These are phyloP conservation scores for Mycosarcoma mackinlayi DNA, from an alignment of 1,284 basidiomycete species.

Conservation along the genomic window DNA sequence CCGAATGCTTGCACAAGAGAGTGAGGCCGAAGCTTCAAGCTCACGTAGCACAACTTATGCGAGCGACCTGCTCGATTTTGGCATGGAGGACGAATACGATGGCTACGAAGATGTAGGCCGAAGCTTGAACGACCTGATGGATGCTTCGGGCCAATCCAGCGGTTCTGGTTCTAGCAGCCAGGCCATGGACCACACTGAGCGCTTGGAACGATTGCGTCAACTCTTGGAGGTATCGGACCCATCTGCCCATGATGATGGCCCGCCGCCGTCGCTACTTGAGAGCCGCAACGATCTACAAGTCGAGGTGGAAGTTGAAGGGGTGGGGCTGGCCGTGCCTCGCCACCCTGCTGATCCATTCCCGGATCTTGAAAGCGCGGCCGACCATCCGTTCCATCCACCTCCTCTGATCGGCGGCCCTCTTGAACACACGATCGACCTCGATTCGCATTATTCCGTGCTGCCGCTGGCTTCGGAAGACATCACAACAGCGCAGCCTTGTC, in stretches of 20 bases:
- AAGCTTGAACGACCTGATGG: constrained; percentile 32
- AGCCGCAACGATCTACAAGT: constrained; percentile 58
- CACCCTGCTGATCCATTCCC: constrained; percentile 34
- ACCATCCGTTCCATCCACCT: constrained; percentile 23
- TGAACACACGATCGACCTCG: background rate
- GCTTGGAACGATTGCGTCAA: constrained; percentile 43
- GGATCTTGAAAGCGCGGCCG: background rate
- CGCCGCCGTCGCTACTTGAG: constrained; percentile 55
- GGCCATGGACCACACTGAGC: constrained; percentile 28
- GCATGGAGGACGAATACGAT: constrained; percentile 55
- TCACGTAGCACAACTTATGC: constrained; percentile 7
- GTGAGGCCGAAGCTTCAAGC: constrained; percentile 14
- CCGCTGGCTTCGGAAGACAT: background rate
- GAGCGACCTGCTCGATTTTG: constrained; percentile 44
- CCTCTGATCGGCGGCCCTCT: constrained; percentile 30
- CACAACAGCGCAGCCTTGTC: background rate
- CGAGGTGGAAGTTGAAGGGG: constrained; percentile 62
- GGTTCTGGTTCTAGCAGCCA: constrained; percentile 16
- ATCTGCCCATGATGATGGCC: constrained; percentile 30
- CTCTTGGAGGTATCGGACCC: constrained; percentile 36
- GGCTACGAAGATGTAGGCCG: constrained; percentile 58
- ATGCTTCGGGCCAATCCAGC: constrained; percentile 21
- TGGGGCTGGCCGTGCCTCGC: constrained; percentile 55
- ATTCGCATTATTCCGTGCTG: constrained; percentile 7
- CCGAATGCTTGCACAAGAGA: constrained; percentile 16